Base-by-base conservation (phyloP, 768 basidiomycete species). In the Boletus pseudopeckii region DNA sequence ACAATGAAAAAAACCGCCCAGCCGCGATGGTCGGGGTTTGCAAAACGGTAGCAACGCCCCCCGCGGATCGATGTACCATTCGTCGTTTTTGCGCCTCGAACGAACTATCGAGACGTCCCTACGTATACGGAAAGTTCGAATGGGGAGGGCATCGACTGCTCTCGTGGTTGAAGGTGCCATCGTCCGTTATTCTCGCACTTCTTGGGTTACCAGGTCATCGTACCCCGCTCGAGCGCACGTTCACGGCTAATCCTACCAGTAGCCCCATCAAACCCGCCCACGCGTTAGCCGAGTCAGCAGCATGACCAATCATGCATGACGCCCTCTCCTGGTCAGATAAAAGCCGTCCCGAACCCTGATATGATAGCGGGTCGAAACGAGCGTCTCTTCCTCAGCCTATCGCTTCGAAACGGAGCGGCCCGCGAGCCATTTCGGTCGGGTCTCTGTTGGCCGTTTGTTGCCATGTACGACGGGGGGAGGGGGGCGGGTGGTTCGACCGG, bases 21-120 rank as follows among this genome's bases (percentile, higher is more conserved):
- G 30, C 55, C 55, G 55, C 42, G 47, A 40, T 56, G 42, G 46
- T 45, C 55, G 55, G 55, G 41, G 17, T 40, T 39, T 39, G 30
- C 43, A 36, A 30, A 40, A 42, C 41, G n/a, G 40, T 38, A 33
- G 41, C 42, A 33, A 45, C 41, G 18, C 34, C 7, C 45, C 41
- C 55, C 55, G 55, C 55, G 55, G 55, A 56, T 56, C 55, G 55
- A 18, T 24, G 38, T 55, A 54, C 34, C 3, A 3, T 18, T 28
- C 28, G 32, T n/a, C 32, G n/a, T 2, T 17, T 48, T 48, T 15
- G 10, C 26, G 26, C 47, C 26, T 37, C 46, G 50, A 48, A n/a
- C 32, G 14, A 48, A 28, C 14, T 8, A 24, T 22, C 6, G 22
- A 30, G 20, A 26, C 22, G 50, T 36, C 24, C 24, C 49, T 46